Conservation (phyloP, 2,329 filamentous ascomycete genomes). For the Clarireedia paspali region DNA sequence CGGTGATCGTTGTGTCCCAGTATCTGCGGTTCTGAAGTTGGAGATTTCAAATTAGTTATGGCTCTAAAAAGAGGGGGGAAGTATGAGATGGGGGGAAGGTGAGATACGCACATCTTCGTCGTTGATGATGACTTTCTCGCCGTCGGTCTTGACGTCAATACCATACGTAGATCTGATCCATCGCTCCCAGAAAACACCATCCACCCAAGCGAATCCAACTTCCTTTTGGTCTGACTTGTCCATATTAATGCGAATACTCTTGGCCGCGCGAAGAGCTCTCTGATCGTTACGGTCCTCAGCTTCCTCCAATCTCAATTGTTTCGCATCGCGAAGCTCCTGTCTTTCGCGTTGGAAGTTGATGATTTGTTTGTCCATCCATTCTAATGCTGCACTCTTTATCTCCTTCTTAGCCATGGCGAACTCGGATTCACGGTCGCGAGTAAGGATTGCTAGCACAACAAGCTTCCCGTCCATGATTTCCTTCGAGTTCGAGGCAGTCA, state of each 20-base stretch:
- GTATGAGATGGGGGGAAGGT: background rate
- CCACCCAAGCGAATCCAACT: slow-evolving; percentile 94
- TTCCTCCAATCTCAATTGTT: slow-evolving; percentile 92
- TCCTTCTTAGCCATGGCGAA: slow-evolving; percentile 76
- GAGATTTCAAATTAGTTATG: slow-evolving; percentile 26
- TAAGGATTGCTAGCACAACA: slow-evolving; percentile 87
- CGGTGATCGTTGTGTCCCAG: slow-evolving; percentile 87
- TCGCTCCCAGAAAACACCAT: slow-evolving; percentile 93
- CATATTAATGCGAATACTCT: slow-evolving; percentile 87
- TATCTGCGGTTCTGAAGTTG: slow-evolving; percentile 70
- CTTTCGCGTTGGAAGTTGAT: slow-evolving; percentile 87
- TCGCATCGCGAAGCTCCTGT: slow-evolving; percentile 87
- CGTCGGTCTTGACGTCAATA: slow-evolving; percentile 71
- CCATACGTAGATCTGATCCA: slow-evolving; percentile 96
- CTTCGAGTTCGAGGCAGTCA: slow-evolving; percentile 82
- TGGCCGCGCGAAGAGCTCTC: slow-evolving; percentile 76
- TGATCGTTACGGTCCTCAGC: slow-evolving; percentile 90
- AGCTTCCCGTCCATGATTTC: slow-evolving; percentile 94
- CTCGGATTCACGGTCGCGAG: slow-evolving; percentile 68
- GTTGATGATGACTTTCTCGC: slow-evolving; percentile 91
- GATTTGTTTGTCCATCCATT: slow-evolving; percentile 97
- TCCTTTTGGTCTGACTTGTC: slow-evolving; percentile 80
- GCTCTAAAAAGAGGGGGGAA: background rate
- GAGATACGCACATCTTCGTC: slow-evolving; percentile 77
- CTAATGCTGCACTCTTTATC: slow-evolving; percentile 88